Conservation (phyloP, 2,329 filamentous ascomycete genomes). For the Chaetoscypha palmicola region DNA sequence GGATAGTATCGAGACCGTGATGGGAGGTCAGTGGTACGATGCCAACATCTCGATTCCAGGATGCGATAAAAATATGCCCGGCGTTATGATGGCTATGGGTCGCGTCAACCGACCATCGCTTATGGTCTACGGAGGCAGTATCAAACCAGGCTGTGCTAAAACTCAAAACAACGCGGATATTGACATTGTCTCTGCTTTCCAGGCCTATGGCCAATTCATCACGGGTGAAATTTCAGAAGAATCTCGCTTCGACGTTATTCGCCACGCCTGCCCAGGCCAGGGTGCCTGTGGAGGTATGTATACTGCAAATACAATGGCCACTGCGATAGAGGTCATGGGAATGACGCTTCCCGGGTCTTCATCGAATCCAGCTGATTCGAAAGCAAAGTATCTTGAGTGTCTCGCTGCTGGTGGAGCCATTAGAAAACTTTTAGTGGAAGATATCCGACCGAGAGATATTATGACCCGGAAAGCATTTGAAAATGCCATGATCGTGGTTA, state of each 20-base stretch:
- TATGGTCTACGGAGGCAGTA: conserved; percentile 97
- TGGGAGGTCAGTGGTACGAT: conserved; percentile 98
- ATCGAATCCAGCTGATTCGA: conserved; percentile 69
- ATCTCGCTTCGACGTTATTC: conserved; percentile 88
- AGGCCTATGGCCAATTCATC: conserved; percentile 93
- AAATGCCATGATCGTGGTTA: conserved; percentile 77
- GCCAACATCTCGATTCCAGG: conserved; percentile 94
- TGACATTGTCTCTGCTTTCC: conserved; percentile 96
- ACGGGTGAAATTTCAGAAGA: conserved; percentile 86
- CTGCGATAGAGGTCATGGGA: conserved; percentile 63
- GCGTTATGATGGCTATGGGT: conserved; percentile 87
- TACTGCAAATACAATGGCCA: conserved; percentile 71
- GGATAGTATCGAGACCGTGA: conserved; percentile 97
- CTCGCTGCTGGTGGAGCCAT: conserved; percentile 64
- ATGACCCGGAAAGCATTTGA: conserved; percentile 75
- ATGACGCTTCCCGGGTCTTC: conserved; percentile 79
- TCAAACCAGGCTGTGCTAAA: conserved; percentile 79
- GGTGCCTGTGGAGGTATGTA: conserved; percentile 87
- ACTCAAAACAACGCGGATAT: conserved; percentile 67
- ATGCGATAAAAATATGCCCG: conserved; percentile 99
- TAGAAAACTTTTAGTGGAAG: conserved; percentile 65
- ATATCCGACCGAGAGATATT: conserved; percentile 72
- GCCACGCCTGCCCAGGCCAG: conserved; percentile 77
- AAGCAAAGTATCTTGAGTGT: conserved; percentile 67
- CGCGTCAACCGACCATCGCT: conserved; percentile 87